These are phyloP conservation scores for Santalum album DNA, from an alignment of 164 flowering plant species.

Conservation along the genomic window DNA sequence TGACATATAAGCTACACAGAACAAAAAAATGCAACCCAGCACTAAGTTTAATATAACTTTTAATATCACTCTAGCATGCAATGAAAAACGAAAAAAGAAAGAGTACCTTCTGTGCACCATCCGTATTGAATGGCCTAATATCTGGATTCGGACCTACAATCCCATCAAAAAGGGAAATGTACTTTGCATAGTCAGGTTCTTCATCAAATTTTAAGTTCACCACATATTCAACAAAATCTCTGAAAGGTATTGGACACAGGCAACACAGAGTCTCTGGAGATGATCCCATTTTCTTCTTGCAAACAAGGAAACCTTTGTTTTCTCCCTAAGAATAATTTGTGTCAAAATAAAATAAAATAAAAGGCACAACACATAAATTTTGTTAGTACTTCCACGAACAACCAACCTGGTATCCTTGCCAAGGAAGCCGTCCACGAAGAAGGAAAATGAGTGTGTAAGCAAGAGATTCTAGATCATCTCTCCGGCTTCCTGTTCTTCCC, in stretches of 20 bases:
- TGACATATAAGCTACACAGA: conserved; percentile 33
- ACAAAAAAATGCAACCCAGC: neutral
- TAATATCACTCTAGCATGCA: neutral
- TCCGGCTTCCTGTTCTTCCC: conserved; percentile 55
- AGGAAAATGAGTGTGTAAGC: conserved; percentile 64
- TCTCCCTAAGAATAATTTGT: conserved; percentile 39
- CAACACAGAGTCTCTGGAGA: conserved; percentile 49
- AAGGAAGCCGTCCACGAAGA: conserved; percentile 53
- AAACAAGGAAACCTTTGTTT: conserved; percentile 57
- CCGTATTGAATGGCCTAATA: conserved; percentile 54
- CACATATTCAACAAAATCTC: conserved; percentile 45
- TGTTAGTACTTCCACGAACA: no score
- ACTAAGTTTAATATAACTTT: neutral
- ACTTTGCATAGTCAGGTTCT: conserved; percentile 57
- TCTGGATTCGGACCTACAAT: conserved; percentile 45
- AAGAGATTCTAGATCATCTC: conserved; percentile 71
- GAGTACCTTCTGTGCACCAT: conserved; percentile 62
- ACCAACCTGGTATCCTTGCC: conserved; percentile 67
- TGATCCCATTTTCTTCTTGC: conserved; percentile 66
- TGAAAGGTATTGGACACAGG: conserved; percentile 51
- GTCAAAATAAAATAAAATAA: neutral
- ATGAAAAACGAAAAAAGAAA: neutral
- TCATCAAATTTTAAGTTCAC: conserved; percentile 64
- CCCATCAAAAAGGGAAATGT: conserved; percentile 50
- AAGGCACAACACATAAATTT: no score